Conservation (phyloP, 305 asterid species). For the Fraxinus paxiana region DNA sequence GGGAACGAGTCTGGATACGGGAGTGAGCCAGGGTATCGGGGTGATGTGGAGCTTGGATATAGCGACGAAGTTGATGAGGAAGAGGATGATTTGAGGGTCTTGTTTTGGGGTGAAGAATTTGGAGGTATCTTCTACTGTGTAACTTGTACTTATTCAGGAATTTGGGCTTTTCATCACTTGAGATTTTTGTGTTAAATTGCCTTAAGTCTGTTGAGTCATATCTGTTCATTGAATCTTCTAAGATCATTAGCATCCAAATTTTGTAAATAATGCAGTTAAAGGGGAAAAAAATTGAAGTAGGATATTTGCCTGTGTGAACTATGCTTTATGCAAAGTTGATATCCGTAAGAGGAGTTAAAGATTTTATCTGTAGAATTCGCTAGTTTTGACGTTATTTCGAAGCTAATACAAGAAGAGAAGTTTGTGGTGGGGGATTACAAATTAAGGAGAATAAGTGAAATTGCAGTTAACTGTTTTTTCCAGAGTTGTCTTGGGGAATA, state of each 20-base stretch:
- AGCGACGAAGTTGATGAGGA: constrained; percentile 85
- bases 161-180: background rate
- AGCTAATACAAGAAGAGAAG: background rate
- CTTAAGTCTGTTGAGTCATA: background rate
- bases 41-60: constrained; percentile 85
- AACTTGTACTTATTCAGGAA: background rate
- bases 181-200: background rate
- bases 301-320: background rate
- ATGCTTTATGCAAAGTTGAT: background rate
- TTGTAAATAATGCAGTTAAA: background rate
- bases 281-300: background rate
- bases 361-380: background rate
- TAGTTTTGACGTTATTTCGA: background rate
- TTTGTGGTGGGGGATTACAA: background rate
- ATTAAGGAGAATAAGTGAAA: background rate
- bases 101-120: constrained; percentile 79
- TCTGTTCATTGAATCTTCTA: background rate
- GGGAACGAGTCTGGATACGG: constrained; percentile 92
- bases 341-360: background rate
- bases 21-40: constrained; percentile 89
- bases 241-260: background rate
- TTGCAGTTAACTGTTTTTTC: background rate
- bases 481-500: background rate
- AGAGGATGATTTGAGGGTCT: constrained; percentile 65
- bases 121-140: constrained; percentile 48